Evolutionary conservation across 441 rosid species (phyloP).

Genomic region (Manihot esculenta): DNA sequence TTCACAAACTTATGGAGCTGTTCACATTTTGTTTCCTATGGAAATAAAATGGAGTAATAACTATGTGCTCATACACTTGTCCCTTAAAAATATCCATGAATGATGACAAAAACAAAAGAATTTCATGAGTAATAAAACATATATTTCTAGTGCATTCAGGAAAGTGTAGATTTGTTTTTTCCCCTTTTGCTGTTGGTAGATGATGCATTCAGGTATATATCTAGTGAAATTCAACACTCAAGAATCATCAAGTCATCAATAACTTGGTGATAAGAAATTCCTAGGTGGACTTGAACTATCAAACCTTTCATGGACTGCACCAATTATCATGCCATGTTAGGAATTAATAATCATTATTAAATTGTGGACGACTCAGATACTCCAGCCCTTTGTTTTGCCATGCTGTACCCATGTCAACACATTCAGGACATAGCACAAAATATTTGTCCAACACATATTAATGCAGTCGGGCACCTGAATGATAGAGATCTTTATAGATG

Average conservation of each 20-base stretch:
- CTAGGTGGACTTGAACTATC: background rate
- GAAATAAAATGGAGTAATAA: background rate
- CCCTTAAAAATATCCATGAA: background rate
- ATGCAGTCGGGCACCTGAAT: too few relatives aligned
- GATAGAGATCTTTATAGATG: too few relatives aligned
- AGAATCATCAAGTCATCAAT: background rate
- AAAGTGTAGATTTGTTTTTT: background rate
- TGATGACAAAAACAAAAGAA: background rate
- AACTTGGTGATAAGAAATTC: background rate
- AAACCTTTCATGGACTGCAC: background rate
- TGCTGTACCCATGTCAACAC: too few relatives aligned
- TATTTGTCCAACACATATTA: too few relatives aligned
- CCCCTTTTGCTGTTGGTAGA: background rate
- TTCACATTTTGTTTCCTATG: background rate
- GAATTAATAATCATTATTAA: too few relatives aligned
- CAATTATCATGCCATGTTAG: too few relatives aligned
- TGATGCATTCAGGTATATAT: background rate
- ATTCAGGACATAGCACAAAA: too few relatives aligned
- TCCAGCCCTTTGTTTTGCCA: too few relatives aligned
- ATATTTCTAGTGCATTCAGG: background rate
- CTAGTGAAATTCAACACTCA: background rate
- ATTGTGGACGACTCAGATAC: too few relatives aligned
- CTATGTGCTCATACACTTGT: background rate
- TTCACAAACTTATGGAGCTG: background rate
- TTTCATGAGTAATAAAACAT: background rate